Evolutionary conservation across 768 basidiomycete species (phyloP), one percentile per base, ranked within the genome.

Genomic region (Lactarius quietus): DNA sequence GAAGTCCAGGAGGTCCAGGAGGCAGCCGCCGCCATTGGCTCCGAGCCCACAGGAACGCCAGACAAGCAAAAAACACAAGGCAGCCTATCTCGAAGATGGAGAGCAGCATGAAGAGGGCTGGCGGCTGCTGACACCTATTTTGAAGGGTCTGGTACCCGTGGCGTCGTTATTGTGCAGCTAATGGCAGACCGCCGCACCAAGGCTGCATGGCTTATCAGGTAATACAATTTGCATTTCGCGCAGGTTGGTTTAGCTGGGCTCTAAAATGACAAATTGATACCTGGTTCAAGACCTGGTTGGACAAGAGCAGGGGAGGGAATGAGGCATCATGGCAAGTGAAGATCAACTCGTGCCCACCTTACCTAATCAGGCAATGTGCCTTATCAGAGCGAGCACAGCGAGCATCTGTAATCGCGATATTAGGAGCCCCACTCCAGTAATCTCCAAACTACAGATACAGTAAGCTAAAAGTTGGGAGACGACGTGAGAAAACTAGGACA

Each of bases 1-100:
- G 64, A 28, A 65, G 57, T 8, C 64, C 64, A 35, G 48, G 58
- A 10, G 64, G 64, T 6, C 64, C 64, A 38, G 64, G 64, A 60
- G 64, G 64, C 18, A 65, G 39, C n/a, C 51, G 51, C 26, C 51
- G 48, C 51, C 59, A 35, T 23, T 23, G 35, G 15, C 29, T 10
- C 23, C 9, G 36, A 61, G 9, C 48, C 59, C 59, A 61, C 36
- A 35, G 26, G 36, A 61, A 26, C 5, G 23, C 59, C 35, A 53
- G 15, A 39, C 15, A 53, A 28, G 48, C 10, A 38, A 38, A 26
- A 5, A 52, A 39, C 20, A 53, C 48, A 26, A 53, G 8, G 51
- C 10, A 26, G 17, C 31, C 26, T 6, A 26, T n/a, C 23, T 61
- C 48, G 26, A 53, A n/a, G 9, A n/a, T 38, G 17, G 59, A 23